Percentiles rank a stretch among this genome's conserved stretches.
These are phyloP conservation scores for Orobanche coerulescens DNA, from an alignment of 257 asterid genomes.

Conservation along the genomic window DNA sequence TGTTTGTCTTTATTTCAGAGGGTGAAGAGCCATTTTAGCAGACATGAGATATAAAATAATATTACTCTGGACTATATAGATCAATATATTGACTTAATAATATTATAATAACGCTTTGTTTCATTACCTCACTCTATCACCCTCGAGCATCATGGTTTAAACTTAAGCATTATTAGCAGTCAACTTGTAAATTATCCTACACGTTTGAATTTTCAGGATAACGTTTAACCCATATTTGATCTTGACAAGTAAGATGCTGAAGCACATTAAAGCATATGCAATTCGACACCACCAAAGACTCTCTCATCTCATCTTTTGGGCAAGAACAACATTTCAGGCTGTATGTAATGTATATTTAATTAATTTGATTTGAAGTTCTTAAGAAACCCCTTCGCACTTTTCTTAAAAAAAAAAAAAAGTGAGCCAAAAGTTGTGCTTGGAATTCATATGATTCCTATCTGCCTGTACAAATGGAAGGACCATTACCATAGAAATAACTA, in stretches of 20 bases:
- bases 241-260: not conserved
- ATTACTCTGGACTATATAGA: not conserved
- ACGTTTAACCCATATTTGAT: not conserved
- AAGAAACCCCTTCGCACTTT: no score
- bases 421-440: not conserved
- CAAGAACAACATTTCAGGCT: not conserved
- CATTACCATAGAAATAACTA: not conserved
- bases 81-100: conserved; percentile 8
- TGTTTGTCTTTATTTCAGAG: not conserved
- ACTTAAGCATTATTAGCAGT: not conserved
- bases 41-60: not conserved
- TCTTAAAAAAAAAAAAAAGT: no score
- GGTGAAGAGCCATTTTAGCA: not conserved
- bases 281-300: not conserved
- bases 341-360: not conserved
- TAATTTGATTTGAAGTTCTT: not conserved
- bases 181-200: not conserved
- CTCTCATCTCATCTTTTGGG: not conserved
- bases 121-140: conserved; percentile 2
- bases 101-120: not conserved
- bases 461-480: not conserved
- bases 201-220: not conserved
- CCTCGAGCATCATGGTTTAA: conserved; percentile 15
- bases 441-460: not conserved
- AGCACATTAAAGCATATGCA: conserved; percentile 5